These are phyloP conservation scores for Fusarium beomiforme DNA, from an alignment of 2,329 filamentous ascomycete genomes.

Conservation along the genomic window DNA sequence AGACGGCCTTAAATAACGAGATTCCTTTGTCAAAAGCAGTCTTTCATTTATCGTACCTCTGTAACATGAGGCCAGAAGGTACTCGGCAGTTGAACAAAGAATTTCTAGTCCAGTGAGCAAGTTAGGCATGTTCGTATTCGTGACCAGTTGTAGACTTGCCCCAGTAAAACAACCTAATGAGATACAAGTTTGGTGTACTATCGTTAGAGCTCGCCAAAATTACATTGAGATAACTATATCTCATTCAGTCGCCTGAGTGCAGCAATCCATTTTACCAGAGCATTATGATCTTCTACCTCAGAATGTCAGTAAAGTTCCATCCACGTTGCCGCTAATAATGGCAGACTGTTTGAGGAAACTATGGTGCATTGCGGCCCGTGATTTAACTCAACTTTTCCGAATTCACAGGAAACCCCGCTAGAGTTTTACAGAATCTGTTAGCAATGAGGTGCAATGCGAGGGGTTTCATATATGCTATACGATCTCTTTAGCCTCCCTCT, in stretches of 20 bases:
- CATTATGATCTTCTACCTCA: neutral
- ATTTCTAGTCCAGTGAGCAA: neutral
- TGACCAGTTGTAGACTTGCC: neutral
- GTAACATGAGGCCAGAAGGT: too few species aligned
- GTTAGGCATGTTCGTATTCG: neutral
- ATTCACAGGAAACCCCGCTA: neutral
- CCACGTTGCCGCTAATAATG: neutral
- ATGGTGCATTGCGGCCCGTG: neutral
- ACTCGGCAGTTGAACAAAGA: neutral
- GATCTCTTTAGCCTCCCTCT: neutral
- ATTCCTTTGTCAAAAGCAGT: neutral
- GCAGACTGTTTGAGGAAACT: neutral
- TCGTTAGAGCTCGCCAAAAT: neutral
- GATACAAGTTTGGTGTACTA: neutral
- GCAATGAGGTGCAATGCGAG: neutral
- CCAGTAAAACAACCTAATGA: neutral
- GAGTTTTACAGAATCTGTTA: neutral
- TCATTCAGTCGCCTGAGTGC: neutral
- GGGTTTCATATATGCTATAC: neutral
- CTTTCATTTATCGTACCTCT: neutral
- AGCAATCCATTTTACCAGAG: neutral
- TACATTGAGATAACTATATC: neutral
- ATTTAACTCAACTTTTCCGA: neutral
- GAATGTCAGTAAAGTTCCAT: neutral
- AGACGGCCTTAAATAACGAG: conserved; percentile 11